Evolutionary conservation across 306 rosid species (phyloP).

Genomic region (Prunus kanzakura): DNA sequence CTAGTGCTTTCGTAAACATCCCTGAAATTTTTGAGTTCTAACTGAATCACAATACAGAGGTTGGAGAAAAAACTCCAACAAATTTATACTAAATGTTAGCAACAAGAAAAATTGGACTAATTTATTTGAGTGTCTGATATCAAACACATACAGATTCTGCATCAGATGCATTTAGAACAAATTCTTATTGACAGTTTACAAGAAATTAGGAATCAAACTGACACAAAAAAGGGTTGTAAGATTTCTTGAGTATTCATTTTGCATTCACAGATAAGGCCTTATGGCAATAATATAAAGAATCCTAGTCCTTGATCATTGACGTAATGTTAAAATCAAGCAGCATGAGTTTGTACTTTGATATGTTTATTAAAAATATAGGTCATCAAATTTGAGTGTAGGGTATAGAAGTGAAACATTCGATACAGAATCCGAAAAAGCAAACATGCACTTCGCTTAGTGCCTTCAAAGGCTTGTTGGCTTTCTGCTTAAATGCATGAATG

Average conservation of each 20-base stretch:
- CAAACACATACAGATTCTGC: not conserved
- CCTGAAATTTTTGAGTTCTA: constrained; percentile 45
- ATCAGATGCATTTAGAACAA: not conserved
- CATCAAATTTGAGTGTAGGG: not conserved
- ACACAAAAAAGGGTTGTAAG: not conserved
- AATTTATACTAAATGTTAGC: not conserved
- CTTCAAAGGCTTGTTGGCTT: not conserved
- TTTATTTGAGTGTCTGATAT: not conserved
- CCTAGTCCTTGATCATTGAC: not conserved
- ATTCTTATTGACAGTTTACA: not conserved
- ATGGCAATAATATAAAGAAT: not conserved
- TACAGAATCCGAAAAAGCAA: not conserved
- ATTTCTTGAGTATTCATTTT: not conserved
- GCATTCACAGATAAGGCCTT: not conserved
- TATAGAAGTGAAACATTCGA: not conserved
- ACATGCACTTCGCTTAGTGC: not conserved
- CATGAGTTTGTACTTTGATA: not conserved
- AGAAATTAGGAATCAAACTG: not conserved
- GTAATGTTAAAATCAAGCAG: not conserved
- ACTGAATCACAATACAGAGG: constrained; percentile 2
- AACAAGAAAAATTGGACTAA: not conserved
- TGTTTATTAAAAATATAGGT: not conserved
- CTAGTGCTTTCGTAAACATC: constrained; percentile 43
- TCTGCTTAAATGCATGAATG: not conserved
- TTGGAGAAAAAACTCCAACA: not conserved